Evolutionary conservation across 2,329 filamentous ascomycete genomes (phyloP).

Genomic region (Sclerotinia sclerotiorum): DNA sequence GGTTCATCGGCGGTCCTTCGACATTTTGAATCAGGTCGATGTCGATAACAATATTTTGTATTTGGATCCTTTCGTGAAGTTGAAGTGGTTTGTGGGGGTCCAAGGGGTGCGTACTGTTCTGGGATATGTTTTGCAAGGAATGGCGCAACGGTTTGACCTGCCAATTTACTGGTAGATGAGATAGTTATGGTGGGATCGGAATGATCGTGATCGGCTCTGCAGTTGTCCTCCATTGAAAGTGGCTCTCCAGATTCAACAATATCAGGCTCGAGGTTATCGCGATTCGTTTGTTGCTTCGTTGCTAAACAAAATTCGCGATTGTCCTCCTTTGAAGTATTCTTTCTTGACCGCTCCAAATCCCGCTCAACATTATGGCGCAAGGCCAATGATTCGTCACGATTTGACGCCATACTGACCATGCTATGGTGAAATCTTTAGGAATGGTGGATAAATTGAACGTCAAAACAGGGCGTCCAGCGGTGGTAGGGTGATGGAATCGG

Average conservation of each 20-base stretch:
- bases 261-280: constrained; percentile 22
- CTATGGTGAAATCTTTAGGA: constrained; percentile 19
- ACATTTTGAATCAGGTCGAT: constrained; percentile 91
- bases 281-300: constrained; percentile 23
- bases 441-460: background rate
- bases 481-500: background rate
- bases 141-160: constrained; percentile 49
- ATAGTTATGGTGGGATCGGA: constrained; percentile 34
- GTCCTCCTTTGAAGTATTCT: constrained; percentile 23
- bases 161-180: constrained; percentile 36
- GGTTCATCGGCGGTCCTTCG: constrained; percentile 88
- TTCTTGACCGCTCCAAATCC: constrained; percentile 25
- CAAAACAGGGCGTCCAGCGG: background rate
- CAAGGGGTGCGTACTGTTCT: constrained; percentile 78
- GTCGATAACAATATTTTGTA: constrained; percentile 93
- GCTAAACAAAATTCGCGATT: constrained; percentile 22
- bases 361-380: constrained; percentile 37
- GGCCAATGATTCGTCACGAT: constrained; percentile 29
- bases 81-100: constrained; percentile 46
- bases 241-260: constrained; percentile 29
- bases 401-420: constrained; percentile 33
- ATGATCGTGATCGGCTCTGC: constrained; percentile 30
- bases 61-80: constrained; percentile 58
- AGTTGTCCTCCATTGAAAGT: constrained; percentile 34
- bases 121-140: constrained; percentile 92